phyloP scores from a whole-genome alignment of 1,284 basidiomycete species.

The Pulchroboletus neoregius region DNA sequence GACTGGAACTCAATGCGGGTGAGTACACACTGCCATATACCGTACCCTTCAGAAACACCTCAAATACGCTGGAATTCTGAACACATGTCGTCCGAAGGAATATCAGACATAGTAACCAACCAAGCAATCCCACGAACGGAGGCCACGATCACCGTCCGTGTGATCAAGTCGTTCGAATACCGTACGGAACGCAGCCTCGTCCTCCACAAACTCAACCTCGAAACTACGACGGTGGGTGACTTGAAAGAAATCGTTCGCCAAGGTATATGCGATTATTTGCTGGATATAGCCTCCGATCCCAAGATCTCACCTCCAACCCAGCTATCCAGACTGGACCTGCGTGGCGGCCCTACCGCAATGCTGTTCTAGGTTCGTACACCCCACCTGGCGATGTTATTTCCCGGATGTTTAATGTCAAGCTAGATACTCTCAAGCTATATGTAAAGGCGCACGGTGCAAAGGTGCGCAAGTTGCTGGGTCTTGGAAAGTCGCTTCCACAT shows the following conservation, averaged over 20 bases:
- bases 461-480: conserved; percentile 38
- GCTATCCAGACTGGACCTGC: conserved; percentile 69
- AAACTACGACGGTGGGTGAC: conserved; percentile 68
- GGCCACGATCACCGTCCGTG: conserved; percentile 83
- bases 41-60: conserved; percentile 12
- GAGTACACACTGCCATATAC: background rate
- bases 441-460: conserved; percentile 93
- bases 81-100: conserved; percentile 41
- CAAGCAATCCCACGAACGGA: conserved; percentile 62
- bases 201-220: conserved; percentile 78
- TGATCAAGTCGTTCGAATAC: conserved; percentile 95
- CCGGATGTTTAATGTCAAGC: conserved; percentile 2
- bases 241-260: conserved; percentile 69
- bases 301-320: conserved; percentile 32
- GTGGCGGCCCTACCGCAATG: conserved; percentile 84
- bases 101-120: conserved; percentile 62
- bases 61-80: background rate
- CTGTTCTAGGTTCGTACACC: conserved; percentile 54
- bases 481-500: background rate
- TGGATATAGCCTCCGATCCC: conserved; percentile 8
- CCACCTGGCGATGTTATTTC: background rate
- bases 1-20: too few species aligned
- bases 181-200: conserved; percentile 89
- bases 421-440: conserved; percentile 93
- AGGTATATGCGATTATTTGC: conserved; percentile 41